These are phyloP conservation scores for Aspergillus tamarii DNA, from an alignment of 2,329 filamentous ascomycete species.

Conservation along the genomic window DNA sequence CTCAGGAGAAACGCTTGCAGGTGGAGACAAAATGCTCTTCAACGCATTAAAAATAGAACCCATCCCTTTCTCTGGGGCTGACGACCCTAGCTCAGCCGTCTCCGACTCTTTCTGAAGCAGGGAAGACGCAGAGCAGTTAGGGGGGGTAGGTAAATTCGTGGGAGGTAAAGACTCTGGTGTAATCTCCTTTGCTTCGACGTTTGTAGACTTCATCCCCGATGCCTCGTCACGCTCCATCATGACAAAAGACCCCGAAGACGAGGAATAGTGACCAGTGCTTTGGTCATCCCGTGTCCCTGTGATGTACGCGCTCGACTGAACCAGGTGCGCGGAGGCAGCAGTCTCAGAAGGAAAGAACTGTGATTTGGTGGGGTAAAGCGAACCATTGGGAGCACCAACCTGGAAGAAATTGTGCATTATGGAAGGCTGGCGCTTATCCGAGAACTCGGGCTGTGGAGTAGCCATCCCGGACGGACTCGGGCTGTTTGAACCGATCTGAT, in stretches of 20 bases:
- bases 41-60: constrained; percentile 48
- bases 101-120: constrained; percentile 49
- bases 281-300: constrained; percentile 29
- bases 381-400: constrained; percentile 90
- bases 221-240: constrained; percentile 44
- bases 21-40: constrained; percentile 49
- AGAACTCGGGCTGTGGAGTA: constrained; percentile 89
- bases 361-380: constrained; percentile 52
- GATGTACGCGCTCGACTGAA: constrained; percentile 29
- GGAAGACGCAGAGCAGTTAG: constrained; percentile 47
- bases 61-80: constrained; percentile 42
- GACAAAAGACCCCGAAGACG: constrained; percentile 46
- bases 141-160: constrained; percentile 47
- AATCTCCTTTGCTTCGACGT: constrained; percentile 27
- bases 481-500: constrained; percentile 67
- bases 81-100: constrained; percentile 42
- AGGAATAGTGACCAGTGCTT: constrained; percentile 31
- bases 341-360: constrained; percentile 42
- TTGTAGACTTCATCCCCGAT: constrained; percentile 33
- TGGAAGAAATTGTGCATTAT: constrained; percentile 98
- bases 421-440: constrained; percentile 92
- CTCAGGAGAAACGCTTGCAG: constrained; percentile 35
- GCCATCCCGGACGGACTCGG: constrained; percentile 88
- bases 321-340: constrained; percentile 27
- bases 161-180: constrained; percentile 36